Base-by-base conservation (phyloP, 108 stramenopile genomes). In the Skeletonema tropicum region DNA sequence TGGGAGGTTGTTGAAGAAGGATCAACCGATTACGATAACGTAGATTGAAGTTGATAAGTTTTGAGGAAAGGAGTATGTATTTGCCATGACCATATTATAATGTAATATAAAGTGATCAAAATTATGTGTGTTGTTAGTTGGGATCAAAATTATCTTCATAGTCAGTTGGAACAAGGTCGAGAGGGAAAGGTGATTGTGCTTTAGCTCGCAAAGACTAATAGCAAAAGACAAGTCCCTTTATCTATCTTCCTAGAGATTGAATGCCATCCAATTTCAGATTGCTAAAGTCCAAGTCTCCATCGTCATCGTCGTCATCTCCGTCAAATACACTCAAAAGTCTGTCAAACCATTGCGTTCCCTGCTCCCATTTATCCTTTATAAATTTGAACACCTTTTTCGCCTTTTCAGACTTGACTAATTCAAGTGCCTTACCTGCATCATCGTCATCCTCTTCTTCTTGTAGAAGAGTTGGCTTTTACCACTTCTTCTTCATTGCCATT, bases 341-440 rank as follows among this genome's bases (percentile, higher is more conserved):
- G 67, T 72, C 75, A 0, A 75, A 57, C 6, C 76, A 46, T 17
- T 80, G 73, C 13, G 59, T 74, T 5, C 68, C 79, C 26, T 80
- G 68, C 39, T 64, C 45, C 61, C 66, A 74, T 70, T 80, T 80
- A 14, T 72, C 73, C 60, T 33, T 48, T 12, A 74, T 70, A 46
- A 58, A 82, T 45, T 66, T 71, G 62, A 49, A 75, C 42, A 82
- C 59, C 66, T 67, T 66, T 36, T 75, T 60, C 11, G 55, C 73
- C 33, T 55, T 6, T 60, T 49, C 45, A 17, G 57, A 59, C 57
- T 82, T 82, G 46, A 82, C 38, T 38, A 82, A 46, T 45, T 55
- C 23, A 6, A 55, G 23, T 55, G 25, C 7, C 2, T 2, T 55
- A 55, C 6, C 9, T 55, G 23, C 21, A 25, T 63, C 62, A 61